Evolutionary conservation across 768 basidiomycete genomes (phyloP).

Genomic region (Trametes maxima): DNA sequence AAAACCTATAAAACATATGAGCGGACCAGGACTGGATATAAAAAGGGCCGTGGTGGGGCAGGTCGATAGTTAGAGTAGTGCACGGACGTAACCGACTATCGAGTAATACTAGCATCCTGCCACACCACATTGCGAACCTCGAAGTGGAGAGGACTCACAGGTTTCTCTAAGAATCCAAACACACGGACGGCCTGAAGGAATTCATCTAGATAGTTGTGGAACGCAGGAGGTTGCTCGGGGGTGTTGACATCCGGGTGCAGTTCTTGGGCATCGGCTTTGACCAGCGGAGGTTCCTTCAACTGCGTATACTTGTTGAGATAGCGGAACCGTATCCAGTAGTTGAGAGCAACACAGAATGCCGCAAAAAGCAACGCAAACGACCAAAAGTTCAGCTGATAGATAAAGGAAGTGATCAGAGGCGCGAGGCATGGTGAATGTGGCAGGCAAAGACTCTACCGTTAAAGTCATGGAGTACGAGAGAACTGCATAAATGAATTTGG

Average conservation of each 20-base stretch:
- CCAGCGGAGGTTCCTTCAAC: constrained; percentile 78
- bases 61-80: too few species aligned
- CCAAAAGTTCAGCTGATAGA: constrained; percentile 84
- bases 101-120: not conserved
- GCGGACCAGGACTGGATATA: too few species aligned
- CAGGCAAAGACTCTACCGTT: constrained; percentile 52
- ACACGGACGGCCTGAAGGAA: constrained; percentile 95
- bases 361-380: constrained; percentile 80
- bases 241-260: constrained; percentile 92
- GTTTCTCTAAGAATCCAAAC: constrained; percentile 97
- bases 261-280: constrained; percentile 82
- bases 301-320: constrained; percentile 77
- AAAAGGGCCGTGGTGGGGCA: too few species aligned
- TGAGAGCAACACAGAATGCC: constrained; percentile 64
- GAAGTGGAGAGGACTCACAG: constrained; percentile 52
- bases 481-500: constrained; percentile 73
- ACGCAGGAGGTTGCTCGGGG: constrained; percentile 67
- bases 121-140: not conserved
- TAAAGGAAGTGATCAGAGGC: constrained; percentile 2
- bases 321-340: constrained; percentile 84
- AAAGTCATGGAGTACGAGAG: constrained; percentile 90
- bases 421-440: too few species aligned
- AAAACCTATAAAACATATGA: constrained; percentile 62
- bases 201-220: constrained; percentile 97
- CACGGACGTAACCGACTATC: too few species aligned